phyloP scores from a whole-genome alignment of 441 rosid genomes.

The Sinapis alba region DNA sequence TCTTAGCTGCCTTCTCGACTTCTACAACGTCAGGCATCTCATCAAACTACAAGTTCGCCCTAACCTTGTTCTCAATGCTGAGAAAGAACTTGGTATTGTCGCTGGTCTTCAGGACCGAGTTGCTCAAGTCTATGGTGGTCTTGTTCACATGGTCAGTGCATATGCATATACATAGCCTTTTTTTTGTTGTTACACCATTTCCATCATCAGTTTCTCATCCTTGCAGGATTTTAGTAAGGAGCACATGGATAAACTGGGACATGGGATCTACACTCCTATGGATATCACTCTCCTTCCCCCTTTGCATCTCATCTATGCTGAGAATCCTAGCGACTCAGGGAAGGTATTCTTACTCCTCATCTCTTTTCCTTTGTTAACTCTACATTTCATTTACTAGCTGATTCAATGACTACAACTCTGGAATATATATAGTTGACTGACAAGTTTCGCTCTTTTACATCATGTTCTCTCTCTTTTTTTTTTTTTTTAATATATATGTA shows the following conservation, averaged over 20 bases:
- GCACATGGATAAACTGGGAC: constrained; percentile 77
- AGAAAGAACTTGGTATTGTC: constrained; percentile 86
- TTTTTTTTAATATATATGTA: neutral
- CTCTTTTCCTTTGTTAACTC: neutral
- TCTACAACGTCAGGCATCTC: constrained; percentile 78
- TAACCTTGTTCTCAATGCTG: constrained; percentile 71
- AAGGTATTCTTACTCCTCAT: constrained; percentile 51
- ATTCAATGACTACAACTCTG: neutral
- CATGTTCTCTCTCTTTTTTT: neutral
- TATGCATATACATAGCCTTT: no score
- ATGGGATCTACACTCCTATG: constrained; percentile 82
- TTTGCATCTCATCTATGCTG: constrained; percentile 81
- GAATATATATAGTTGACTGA: neutral
- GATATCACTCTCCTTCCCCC: constrained; percentile 82
- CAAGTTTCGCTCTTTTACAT: neutral
- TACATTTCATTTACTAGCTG: neutral
- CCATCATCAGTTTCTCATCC: neutral
- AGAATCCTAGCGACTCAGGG: constrained; percentile 97
- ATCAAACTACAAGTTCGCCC: constrained; percentile 69
- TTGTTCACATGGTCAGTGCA: constrained; percentile 79
- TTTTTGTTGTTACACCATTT: neutral
- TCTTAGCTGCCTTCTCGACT: constrained; percentile 82
- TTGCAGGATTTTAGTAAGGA: constrained; percentile 81
- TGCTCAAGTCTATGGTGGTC: constrained; percentile 96
- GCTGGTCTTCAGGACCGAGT: constrained; percentile 98